Evolutionary conservation across 75 land plant genomes (phyloP).

Genomic region (Pinus taeda): DNA sequence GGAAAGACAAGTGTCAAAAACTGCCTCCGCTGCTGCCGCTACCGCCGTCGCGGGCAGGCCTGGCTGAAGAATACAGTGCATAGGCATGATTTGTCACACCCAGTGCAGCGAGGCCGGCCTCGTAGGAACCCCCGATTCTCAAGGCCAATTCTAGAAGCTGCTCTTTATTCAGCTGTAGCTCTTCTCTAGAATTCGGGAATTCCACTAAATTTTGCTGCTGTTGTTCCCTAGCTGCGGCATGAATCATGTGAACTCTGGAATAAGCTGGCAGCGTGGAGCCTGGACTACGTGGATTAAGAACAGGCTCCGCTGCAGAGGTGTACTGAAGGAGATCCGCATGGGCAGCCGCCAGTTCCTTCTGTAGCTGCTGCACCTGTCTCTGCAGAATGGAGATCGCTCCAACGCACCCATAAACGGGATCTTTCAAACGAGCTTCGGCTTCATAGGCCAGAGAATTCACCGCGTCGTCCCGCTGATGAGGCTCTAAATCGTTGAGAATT

Average conservation of each 20-base stretch:
- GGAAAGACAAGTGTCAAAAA: not conserved
- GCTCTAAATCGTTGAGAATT: conserved; percentile 54
- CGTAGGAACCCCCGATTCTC: not conserved
- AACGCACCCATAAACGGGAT: conserved; percentile 76
- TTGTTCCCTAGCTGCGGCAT: not conserved
- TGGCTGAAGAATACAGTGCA: not conserved
- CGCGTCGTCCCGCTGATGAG: conserved; percentile 47
- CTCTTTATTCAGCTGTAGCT: not conserved
- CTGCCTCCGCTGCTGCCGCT: conserved; percentile 2
- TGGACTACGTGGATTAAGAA: not conserved
- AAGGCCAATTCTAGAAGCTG: conserved; percentile 8
- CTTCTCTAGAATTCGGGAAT: not conserved
- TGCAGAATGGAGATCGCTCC: conserved; percentile 57
- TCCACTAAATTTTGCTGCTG: not conserved
- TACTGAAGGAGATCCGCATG: conserved; percentile 38
- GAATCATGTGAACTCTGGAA: not conserved
- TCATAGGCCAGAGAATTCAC: conserved; percentile 59
- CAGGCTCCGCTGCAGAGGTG: conserved; percentile 7
- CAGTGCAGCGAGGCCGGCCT: not conserved
- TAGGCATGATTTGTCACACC: not conserved
- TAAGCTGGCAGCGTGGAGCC: not conserved
- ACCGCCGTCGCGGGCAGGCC: not conserved
- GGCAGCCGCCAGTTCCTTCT: conserved; percentile 63
- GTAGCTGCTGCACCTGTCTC: conserved; percentile 47
- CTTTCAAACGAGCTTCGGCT: conserved; percentile 54